phyloP scores from a whole-genome alignment of 768 basidiomycete species.

The Suillus brevipes region DNA sequence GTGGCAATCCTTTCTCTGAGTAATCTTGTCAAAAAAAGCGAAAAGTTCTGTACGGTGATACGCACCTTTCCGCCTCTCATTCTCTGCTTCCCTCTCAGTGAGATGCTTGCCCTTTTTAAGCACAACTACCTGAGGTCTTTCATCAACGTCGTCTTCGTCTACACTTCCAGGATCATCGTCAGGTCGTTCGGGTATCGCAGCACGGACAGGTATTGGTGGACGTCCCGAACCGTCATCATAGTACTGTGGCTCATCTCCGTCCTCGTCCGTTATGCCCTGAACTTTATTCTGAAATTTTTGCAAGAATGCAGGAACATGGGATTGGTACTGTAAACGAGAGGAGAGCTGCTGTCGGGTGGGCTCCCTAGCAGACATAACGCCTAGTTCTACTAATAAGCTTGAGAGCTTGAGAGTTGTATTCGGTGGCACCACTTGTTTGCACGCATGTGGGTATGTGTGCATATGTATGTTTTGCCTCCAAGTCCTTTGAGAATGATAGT shows the following conservation, averaged over 20 bases:
- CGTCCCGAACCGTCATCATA: constrained; percentile 70
- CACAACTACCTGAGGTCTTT: constrained; percentile 88
- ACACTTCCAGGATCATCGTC: constrained; percentile 70
- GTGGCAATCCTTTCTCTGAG: constrained; percentile 61
- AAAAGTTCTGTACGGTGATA: constrained; percentile 11
- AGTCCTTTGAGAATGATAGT: background rate
- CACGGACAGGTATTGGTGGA: constrained; percentile 73
- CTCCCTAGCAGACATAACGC: constrained; percentile 50
- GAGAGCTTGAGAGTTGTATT: background rate
- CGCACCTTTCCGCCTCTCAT: constrained; percentile 71
- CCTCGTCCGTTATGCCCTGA: constrained; percentile 51
- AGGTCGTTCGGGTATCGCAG: constrained; percentile 68
- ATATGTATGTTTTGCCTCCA: background rate
- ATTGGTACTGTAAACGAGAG: constrained; percentile 63
- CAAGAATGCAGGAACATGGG: constrained; percentile 62
- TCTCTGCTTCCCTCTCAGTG: constrained; percentile 73
- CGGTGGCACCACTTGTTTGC: background rate
- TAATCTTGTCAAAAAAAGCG: constrained; percentile 7
- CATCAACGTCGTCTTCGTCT: constrained; percentile 71
- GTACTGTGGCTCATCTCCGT: constrained; percentile 52
- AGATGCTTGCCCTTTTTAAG: constrained; percentile 88
- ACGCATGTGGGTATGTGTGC: background rate
- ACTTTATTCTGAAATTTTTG: constrained; percentile 64
- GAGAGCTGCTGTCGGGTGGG: constrained; percentile 73
- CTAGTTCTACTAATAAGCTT: background rate